These are phyloP conservation scores for Candida sp. DNA, from an alignment of 1,139 yeast species.

Conservation along the genomic window DNA sequence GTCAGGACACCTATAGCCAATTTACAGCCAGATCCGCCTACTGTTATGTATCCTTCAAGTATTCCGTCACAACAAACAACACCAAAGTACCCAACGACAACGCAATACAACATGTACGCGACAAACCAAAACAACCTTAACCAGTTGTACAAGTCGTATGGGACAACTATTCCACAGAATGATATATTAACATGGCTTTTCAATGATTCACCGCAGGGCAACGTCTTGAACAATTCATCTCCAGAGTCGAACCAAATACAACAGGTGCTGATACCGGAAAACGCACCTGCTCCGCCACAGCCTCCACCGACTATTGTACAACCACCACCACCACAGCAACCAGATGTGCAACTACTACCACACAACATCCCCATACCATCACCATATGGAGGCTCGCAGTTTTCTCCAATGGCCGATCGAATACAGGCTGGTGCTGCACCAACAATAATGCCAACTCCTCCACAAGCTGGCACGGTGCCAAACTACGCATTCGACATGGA, in stretches of 20 bases:
- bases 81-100: conserved; percentile 9
- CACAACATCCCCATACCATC: conserved; percentile 10
- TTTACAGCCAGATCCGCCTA: neutral
- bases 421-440: neutral
- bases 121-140: conserved; percentile 6
- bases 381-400: conserved; percentile 17
- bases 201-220: conserved; percentile 7
- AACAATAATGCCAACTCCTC: neutral
- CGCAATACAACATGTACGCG: neutral
- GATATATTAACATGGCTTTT: conserved; percentile 43
- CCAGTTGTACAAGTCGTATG: conserved; percentile 7
- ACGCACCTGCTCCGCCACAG: neutral
- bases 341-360: neutral
- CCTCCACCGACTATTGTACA: neutral
- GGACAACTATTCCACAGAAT: conserved; percentile 22
- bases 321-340: neutral
- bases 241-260: neutral
- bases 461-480: neutral
- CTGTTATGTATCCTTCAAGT: neutral
- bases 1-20: neutral
- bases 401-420: conserved; percentile 11
- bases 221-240: neutral
- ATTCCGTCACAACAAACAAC: conserved; percentile 6
- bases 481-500: neutral
- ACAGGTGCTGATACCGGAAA: neutral